These are phyloP conservation scores for Cyberlindnera misumaiensis DNA, from an alignment of 805 yeast species.

Conservation along the genomic window DNA sequence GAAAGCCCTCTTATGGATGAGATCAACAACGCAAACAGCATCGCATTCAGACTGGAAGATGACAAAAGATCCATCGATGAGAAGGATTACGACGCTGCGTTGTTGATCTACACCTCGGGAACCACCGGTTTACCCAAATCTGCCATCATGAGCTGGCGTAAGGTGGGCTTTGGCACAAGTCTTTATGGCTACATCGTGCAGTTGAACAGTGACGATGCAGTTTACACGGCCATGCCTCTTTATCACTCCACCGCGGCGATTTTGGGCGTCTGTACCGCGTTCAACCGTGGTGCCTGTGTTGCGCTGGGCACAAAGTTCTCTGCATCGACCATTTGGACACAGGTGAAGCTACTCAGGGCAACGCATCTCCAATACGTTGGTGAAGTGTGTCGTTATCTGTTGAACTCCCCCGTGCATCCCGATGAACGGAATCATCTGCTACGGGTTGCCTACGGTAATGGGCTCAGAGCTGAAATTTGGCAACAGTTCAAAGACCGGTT, in stretches of 20 bases:
- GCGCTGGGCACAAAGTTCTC: constrained; percentile 80
- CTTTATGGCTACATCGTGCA: constrained; percentile 66
- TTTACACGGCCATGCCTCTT: constrained; percentile 90
- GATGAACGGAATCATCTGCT: constrained; percentile 59
- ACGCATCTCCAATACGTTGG: constrained; percentile 92
- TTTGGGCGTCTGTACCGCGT: constrained; percentile 70
- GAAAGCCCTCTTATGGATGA: constrained; percentile 40
- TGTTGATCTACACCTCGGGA: constrained; percentile 85
- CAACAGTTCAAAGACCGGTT: constrained; percentile 68
- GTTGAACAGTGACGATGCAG: constrained; percentile 45
- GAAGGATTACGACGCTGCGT: constrained; percentile 54
- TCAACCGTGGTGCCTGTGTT: constrained; percentile 63
- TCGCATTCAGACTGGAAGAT: constrained; percentile 49
- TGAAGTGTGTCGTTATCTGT: constrained; percentile 82
- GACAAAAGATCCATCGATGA: constrained; percentile 51
- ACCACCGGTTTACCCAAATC: constrained; percentile 94
- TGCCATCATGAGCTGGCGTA: constrained; percentile 89
- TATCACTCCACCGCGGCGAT: constrained; percentile 93
- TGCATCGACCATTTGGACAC: constrained; percentile 83
- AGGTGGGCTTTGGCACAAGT: constrained; percentile 62
- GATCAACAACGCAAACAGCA: constrained; percentile 34
- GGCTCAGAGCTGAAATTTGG: constrained; percentile 89
- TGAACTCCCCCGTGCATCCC: constrained; percentile 58
- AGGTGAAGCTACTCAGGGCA: constrained; percentile 61
- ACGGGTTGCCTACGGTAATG: constrained; percentile 81